Conservation (phyloP, 2,329 filamentous ascomycete genomes). For the Sporothrix globosa region DNA sequence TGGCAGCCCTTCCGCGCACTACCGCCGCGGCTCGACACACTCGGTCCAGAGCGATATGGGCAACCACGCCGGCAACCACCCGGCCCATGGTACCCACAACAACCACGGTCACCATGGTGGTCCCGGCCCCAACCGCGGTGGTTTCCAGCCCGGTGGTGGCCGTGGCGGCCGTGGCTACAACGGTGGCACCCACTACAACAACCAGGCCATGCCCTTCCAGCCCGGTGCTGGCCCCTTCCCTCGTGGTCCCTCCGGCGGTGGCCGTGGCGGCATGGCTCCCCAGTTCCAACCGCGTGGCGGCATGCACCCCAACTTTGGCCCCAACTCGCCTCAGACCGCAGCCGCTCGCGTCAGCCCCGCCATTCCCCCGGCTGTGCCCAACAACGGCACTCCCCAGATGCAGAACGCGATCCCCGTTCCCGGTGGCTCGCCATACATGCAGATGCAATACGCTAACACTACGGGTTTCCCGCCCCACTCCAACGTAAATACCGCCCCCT, state of each 20-base stretch:
- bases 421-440: constrained; percentile 47
- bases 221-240: constrained; percentile 45
- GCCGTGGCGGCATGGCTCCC: constrained; percentile 54
- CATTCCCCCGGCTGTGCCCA: constrained; percentile 63
- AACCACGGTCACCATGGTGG: constrained; percentile 68
- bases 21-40: constrained; percentile 84
- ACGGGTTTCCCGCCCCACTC: constrained; percentile 34
- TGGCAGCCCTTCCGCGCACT: constrained; percentile 62
- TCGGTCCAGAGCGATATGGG: constrained; percentile 76
- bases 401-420: constrained; percentile 60
- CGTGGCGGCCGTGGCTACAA: constrained; percentile 55
- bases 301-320: constrained; percentile 46
- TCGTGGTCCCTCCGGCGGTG: constrained; percentile 50
- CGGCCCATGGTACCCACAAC: constrained; percentile 57
- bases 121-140: constrained; percentile 62
- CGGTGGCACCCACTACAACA: constrained; percentile 52
- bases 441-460: constrained; percentile 27
- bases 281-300: constrained; percentile 52
- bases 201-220: constrained; percentile 50
- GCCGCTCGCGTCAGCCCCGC: constrained; percentile 63
- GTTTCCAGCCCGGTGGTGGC: constrained; percentile 54
- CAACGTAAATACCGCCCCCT: constrained; percentile 36
- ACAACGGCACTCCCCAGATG: constrained; percentile 69
- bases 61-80: constrained; percentile 61
- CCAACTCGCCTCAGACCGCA: constrained; percentile 67